Evolutionary conservation across 1,284 basidiomycete species (phyloP).

Genomic region (Inonotus obliquus): DNA sequence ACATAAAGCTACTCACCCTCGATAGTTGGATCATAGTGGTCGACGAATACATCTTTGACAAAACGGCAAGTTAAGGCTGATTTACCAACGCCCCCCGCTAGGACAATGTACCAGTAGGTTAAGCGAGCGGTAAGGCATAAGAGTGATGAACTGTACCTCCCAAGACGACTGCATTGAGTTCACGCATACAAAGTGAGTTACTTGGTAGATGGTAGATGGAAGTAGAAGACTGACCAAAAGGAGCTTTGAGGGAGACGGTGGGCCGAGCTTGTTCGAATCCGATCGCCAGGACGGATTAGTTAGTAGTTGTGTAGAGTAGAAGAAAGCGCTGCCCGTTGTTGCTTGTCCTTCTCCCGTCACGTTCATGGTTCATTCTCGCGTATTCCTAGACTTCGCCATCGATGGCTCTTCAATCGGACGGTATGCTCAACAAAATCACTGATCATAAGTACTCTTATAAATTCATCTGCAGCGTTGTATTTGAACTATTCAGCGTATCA

Average conservation of each 20-base stretch:
- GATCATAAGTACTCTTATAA: not conserved
- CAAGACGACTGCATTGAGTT: slow-evolving; percentile 72
- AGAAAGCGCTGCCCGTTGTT: not conserved
- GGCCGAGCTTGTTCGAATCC: slow-evolving; percentile 5
- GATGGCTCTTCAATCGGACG: slow-evolving; percentile 54
- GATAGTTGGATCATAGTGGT: slow-evolving; percentile 79
- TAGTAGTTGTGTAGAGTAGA: not conserved
- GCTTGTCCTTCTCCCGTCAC: not conserved
- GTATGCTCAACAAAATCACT: slow-evolving; percentile 32
- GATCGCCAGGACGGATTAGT: slow-evolving; percentile 15
- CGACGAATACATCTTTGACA: slow-evolving; percentile 68
- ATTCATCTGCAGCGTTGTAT: slow-evolving; percentile 51
- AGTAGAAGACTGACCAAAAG: slow-evolving; percentile 16
- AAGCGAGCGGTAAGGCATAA: not conserved
- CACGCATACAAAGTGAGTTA: slow-evolving; percentile 40
- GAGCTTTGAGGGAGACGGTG: not conserved
- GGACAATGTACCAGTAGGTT: not conserved
- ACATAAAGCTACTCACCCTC: slow-evolving; percentile 47
- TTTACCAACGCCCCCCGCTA: slow-evolving; percentile 82
- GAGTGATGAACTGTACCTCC: slow-evolving; percentile 52
- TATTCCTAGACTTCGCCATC: slow-evolving; percentile 64
- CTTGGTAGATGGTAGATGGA: slow-evolving; percentile 20
- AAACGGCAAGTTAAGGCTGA: slow-evolving; percentile 72
- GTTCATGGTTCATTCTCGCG: slow-evolving; percentile 50
- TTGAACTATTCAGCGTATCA: slow-evolving; percentile 74